Evolutionary conservation across 805 yeast species (phyloP), one percentile per base, ranked within the genome.

Genomic region (Grigorovia humatica): DNA sequence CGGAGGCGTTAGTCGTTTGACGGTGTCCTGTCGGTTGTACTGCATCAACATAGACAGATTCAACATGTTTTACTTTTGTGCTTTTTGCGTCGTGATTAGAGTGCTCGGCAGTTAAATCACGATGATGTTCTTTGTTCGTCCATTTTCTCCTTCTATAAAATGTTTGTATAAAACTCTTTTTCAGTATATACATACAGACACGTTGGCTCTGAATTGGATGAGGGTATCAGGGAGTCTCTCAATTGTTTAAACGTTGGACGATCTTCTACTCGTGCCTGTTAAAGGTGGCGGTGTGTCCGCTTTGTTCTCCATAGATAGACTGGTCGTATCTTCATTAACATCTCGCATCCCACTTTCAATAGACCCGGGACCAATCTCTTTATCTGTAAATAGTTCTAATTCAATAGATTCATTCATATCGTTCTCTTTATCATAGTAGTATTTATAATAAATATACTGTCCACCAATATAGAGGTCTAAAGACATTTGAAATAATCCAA

Each of bases 401-500:
- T 53, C 56, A 13, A 50, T 51, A 15, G 43, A 52, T 30, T 42
- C 44, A 29, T 42, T n/a, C n/a, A 40, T 18, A 41, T 18, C 23
- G 18, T 32, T 57, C 63, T 69, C 43, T 43, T 42, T 41, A 55
- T 55, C 57, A 54, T 67, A 70, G 46, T 68, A 68, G 52, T 65
- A 72, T 59, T 74, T 80, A 66, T 80, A 86, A 63, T 83, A 79
- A 49, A 86, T 69, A 63, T 80, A 87, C 62, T 85, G 95, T 48
- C 75, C 81, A 8, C 86, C 85, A 52, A 88, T 85, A 55, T 81
- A 75, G 44, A 85, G 69, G 64, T 88, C 93, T 54, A 88, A 72
- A 20, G 77, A 62, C 82, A 85, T 85, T 70, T 88, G 96, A 64
- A 87, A 84, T 44, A 83, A 66, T 0, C 87, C 93, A 52, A 88